Percentiles rank a stretch among this genome's conserved stretches.
Evolutionary conservation across 768 basidiomycete genomes (phyloP).

Genomic region (Trametes maxima): DNA sequence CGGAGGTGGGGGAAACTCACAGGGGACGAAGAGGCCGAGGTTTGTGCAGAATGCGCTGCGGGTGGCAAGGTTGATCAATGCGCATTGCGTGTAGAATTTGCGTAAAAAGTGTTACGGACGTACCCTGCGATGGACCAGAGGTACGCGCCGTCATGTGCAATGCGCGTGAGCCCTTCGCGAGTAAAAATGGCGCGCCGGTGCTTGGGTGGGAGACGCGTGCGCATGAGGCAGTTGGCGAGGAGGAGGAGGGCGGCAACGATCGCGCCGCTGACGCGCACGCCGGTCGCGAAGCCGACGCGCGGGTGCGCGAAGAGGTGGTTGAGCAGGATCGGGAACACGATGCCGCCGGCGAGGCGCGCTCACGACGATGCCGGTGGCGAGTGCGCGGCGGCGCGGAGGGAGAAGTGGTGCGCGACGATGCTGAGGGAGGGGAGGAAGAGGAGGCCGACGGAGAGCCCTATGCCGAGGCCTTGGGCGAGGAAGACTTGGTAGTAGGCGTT

Average conservation of each 20-base stretch:
- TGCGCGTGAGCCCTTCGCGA: not conserved
- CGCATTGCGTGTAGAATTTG: not conserved
- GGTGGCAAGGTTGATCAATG: not conserved
- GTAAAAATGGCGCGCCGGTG: not conserved
- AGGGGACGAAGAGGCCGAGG: slow-evolving; percentile 29
- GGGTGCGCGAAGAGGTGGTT: slow-evolving; percentile 36
- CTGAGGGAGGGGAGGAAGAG: slow-evolving; percentile 52
- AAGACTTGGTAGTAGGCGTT: slow-evolving; percentile 53
- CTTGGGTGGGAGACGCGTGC: slow-evolving; percentile 18
- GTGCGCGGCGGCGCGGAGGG: slow-evolving; percentile 45
- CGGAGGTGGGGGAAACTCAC: slow-evolving; percentile 16
- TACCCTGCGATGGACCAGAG: slow-evolving; percentile 24
- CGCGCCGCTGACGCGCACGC: slow-evolving; percentile 45
- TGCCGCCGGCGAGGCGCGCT: slow-evolving; percentile 41
- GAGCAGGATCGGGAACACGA: slow-evolving; percentile 60
- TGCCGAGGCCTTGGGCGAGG: slow-evolving; percentile 58
- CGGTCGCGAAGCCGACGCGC: slow-evolving; percentile 46
- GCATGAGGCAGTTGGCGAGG: slow-evolving; percentile 27
- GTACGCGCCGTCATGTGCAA: slow-evolving; percentile 27
- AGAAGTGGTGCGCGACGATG: slow-evolving; percentile 57
- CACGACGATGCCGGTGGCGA: slow-evolving; percentile 58
- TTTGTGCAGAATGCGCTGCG: slow-evolving; percentile 24
- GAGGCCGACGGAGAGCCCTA: slow-evolving; percentile 52
- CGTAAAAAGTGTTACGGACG: not conserved
- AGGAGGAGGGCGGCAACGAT: slow-evolving; percentile 37